A percentile compares a stretch with the other conserved stretches of the same genome.
These are phyloP conservation scores for Talaromyces verruculosus DNA, from an alignment of 2,329 filamentous ascomycete genomes.

Conservation along the genomic window DNA sequence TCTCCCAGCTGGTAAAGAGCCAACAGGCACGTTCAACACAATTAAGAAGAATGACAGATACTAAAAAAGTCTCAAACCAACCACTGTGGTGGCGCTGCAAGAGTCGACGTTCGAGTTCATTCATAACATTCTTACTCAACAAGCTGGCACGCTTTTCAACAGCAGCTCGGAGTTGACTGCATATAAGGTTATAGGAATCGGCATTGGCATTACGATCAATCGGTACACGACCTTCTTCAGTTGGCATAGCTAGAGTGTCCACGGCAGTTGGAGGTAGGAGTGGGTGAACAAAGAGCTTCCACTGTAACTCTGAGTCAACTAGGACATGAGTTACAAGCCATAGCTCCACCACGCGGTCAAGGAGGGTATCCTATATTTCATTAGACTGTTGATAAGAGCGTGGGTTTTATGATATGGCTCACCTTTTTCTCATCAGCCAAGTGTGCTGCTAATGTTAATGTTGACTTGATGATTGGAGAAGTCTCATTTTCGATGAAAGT, in stretches of 20 bases:
- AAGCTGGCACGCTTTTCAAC: conserved; percentile 56
- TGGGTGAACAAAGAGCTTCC: conserved; percentile 52
- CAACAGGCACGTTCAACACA: conserved; percentile 62
- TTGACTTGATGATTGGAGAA: conserved; percentile 54
- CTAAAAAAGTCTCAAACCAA: conserved; percentile 60
- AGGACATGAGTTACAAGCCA: conserved; percentile 59
- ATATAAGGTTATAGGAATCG: conserved; percentile 52
- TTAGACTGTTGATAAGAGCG: neutral
- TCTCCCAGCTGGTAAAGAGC: conserved; percentile 57
- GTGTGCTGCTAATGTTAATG: conserved; percentile 44
- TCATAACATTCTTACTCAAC: conserved; percentile 57
- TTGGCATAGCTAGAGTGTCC: conserved; percentile 38
- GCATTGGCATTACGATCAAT: conserved; percentile 42
- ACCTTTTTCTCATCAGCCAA: conserved; percentile 42
- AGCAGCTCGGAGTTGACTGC: conserved; percentile 55
- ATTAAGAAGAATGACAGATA: conserved; percentile 58
- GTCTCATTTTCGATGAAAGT: conserved; percentile 51
- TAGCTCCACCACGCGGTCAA: conserved; percentile 55
- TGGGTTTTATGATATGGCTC: neutral
- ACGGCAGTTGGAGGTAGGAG: conserved; percentile 40
- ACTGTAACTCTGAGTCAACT: conserved; percentile 49
- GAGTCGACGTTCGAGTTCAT: conserved; percentile 60
- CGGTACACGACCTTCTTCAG: conserved; percentile 42
- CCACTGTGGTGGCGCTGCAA: conserved; percentile 58
- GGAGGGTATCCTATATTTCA: conserved; percentile 43